Percentiles rank a stretch among this genome's conserved stretches.
Evolutionary conservation across 352 stramenopile species (phyloP).

Genomic region (Saprolegnia diclina): DNA sequence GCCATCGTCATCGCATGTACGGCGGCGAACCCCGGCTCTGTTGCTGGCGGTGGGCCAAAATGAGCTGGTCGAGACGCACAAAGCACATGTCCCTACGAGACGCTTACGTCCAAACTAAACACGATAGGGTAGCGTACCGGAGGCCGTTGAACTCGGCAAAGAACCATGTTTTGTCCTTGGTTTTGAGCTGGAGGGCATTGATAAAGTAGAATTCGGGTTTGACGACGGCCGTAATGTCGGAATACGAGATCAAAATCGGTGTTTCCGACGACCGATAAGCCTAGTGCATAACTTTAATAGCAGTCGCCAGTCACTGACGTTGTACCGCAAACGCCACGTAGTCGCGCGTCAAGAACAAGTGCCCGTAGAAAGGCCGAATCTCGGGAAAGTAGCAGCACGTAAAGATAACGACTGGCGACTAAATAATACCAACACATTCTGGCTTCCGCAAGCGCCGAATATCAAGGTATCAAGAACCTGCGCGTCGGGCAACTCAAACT

Average conservation of each 20-base stretch:
- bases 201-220: constrained; percentile 84
- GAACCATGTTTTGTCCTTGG: constrained; percentile 56
- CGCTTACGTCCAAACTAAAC: background rate
- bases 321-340: constrained; percentile 54
- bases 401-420: constrained; percentile 53
- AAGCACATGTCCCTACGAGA: constrained; percentile 51
- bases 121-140: constrained; percentile 5
- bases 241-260: constrained; percentile 51
- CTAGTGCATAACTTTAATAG: background rate
- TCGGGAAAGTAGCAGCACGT: constrained; percentile 73
- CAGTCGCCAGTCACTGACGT: background rate
- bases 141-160: constrained; percentile 75
- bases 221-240: constrained; percentile 53
- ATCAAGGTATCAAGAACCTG: constrained; percentile 30
- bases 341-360: constrained; percentile 63
- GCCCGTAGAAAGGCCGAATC: constrained; percentile 61
- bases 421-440: background rate
- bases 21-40: background rate
- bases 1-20: background rate
- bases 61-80: constrained; percentile 60
- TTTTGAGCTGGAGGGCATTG: constrained; percentile 72
- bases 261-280: constrained; percentile 5
- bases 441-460: background rate
- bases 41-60: constrained; percentile 44
- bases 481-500: constrained; percentile 42